Conservation (phyloP, 148 eudicot genomes). For the Cornus controversa region DNA sequence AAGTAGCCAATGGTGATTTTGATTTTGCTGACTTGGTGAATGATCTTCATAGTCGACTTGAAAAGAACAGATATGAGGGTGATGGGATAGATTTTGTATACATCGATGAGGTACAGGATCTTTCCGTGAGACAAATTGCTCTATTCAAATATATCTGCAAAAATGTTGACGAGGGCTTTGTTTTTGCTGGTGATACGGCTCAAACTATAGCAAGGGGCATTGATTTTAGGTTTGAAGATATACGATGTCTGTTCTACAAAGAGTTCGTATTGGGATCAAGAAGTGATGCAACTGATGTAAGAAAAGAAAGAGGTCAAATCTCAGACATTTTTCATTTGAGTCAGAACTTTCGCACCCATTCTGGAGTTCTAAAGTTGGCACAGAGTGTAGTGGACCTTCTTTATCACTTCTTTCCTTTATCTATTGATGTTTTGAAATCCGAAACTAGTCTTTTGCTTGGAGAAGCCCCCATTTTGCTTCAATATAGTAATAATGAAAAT, state of each 20-base stretch:
- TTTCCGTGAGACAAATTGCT: slow-evolving; percentile 54
- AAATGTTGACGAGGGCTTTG: slow-evolving; percentile 49
- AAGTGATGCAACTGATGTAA: slow-evolving; percentile 15
- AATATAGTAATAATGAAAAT: slow-evolving; percentile 17
- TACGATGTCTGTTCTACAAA: slow-evolving; percentile 36
- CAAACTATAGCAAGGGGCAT: slow-evolving; percentile 52
- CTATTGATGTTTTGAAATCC: slow-evolving; percentile 31
- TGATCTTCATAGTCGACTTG: slow-evolving; percentile 51
- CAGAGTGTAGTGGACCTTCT: slow-evolving; percentile 31
- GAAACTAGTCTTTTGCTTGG: slow-evolving; percentile 39
- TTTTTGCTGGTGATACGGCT: slow-evolving; percentile 52
- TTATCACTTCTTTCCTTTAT: slow-evolving; percentile 34
- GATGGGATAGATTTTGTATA: slow-evolving; percentile 47
- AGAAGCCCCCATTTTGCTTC: slow-evolving; percentile 37
- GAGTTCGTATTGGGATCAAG: slow-evolving; percentile 33
- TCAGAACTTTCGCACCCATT: slow-evolving; percentile 54
- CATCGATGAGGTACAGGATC: slow-evolving; percentile 65
- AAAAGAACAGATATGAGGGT: slow-evolving; percentile 33
- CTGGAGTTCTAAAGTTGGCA: slow-evolving; percentile 45
- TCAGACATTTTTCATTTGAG: slow-evolving; percentile 39
- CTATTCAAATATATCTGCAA: slow-evolving; percentile 44
- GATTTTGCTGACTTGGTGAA: slow-evolving; percentile 59
- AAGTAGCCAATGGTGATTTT: slow-evolving; percentile 37
- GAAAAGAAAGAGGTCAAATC: slow-evolving; percentile 28
- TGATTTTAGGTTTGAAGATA: slow-evolving; percentile 47